Conservation (phyloP, 108 stramenopile species). For the Cyclotella sp. region DNA sequence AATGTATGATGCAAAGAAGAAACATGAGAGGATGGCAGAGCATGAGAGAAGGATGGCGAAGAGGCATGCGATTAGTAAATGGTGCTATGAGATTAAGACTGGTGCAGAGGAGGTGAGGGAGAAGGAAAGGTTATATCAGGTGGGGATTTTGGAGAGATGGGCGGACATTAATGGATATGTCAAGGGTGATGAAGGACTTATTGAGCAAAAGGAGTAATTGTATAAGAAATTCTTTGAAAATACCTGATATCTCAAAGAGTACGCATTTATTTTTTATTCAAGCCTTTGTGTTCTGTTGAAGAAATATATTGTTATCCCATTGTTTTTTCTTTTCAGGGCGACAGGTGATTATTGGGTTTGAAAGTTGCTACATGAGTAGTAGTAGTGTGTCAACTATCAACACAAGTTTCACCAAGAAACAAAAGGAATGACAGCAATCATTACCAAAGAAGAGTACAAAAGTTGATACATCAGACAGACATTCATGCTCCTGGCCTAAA, state of each 20-base stretch:
- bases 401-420: too few relatives aligned
- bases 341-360: too few relatives aligned
- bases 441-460: too few relatives aligned
- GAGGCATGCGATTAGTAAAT: constrained; percentile 53
- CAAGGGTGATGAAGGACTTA: not conserved
- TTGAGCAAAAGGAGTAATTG: constrained; percentile 19
- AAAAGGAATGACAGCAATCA: too few relatives aligned
- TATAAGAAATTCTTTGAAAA: not conserved
- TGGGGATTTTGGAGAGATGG: constrained; percentile 67
- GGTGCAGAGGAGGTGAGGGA: constrained; percentile 53
- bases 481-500: too few relatives aligned
- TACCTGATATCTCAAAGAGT: not conserved
- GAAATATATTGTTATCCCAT: too few relatives aligned
- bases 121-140: constrained; percentile 72
- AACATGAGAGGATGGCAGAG: constrained; percentile 52
- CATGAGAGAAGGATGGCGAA: constrained; percentile 79
- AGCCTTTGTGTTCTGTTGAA: too few relatives aligned
- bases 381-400: too few relatives aligned
- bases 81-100: constrained; percentile 52
- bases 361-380: too few relatives aligned
- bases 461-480: too few relatives aligned
- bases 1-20: constrained; percentile 68
- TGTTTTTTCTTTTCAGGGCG: too few relatives aligned
- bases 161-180: constrained; percentile 34
- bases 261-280: too few relatives aligned